These are phyloP conservation scores for Gossypium trilobum DNA, from an alignment of 441 rosid genomes.

Conservation along the genomic window DNA sequence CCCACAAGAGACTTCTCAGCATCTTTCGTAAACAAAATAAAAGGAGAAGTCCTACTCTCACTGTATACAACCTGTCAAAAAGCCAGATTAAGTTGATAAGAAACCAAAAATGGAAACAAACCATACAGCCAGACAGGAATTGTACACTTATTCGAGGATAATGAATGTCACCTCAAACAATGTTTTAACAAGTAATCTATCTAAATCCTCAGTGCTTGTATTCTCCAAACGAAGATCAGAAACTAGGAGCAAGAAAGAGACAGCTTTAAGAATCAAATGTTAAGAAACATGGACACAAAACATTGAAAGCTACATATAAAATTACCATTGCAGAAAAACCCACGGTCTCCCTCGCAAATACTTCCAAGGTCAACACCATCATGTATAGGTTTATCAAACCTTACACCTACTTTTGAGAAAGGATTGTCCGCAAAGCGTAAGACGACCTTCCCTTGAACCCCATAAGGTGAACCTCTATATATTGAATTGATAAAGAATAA, in stretches of 20 bases:
- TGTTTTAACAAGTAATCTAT: conserved; percentile 50
- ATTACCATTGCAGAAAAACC: conserved; percentile 65
- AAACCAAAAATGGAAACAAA: conserved; percentile 13
- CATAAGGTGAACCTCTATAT: conserved; percentile 51
- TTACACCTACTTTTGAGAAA: conserved; percentile 55
- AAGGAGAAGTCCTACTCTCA: conserved; percentile 60
- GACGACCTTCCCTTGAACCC: conserved; percentile 50
- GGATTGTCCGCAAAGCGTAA: conserved; percentile 56
- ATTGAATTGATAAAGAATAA: conserved; percentile 19
- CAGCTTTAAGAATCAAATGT: conserved; percentile 8
- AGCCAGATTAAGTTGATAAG: conserved; percentile 6
- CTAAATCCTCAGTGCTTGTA: conserved; percentile 41
- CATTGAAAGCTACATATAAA: conserved; percentile 2
- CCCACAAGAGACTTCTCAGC: conserved; percentile 69
- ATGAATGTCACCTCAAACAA: conserved; percentile 48
- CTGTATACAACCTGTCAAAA: conserved; percentile 39
- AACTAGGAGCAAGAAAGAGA: conserved; percentile 26
- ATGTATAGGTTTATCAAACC: conserved; percentile 50
- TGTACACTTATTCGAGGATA: neutral
- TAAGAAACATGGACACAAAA: neutral
- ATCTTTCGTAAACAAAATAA: conserved; percentile 69
- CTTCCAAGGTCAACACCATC: conserved; percentile 74
- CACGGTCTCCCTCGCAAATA: conserved; percentile 47
- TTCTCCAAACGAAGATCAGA: conserved; percentile 58
- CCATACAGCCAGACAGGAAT: conserved; percentile 1